Evolutionary conservation across 83 land plant species (phyloP).

Genomic region (Picea abies): DNA sequence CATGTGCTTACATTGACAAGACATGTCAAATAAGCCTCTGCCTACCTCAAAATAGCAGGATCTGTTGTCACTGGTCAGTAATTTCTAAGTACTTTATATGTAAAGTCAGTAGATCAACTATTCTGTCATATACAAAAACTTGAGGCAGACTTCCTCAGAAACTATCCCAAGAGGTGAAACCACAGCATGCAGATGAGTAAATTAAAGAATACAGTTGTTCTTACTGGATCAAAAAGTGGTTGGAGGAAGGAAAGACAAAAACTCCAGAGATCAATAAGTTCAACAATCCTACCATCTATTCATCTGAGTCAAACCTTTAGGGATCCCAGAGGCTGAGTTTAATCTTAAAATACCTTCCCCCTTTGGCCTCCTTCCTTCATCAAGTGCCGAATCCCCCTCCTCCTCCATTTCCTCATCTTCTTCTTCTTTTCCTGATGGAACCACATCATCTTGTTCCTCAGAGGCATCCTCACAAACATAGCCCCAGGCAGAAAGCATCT

Average conservation of each 20-base stretch:
- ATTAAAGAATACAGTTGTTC: conserved; percentile 5
- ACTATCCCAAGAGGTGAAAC: neutral
- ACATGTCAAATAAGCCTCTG: conserved; percentile 6
- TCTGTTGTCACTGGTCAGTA: neutral
- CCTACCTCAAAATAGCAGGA: neutral
- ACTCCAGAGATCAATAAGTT: neutral
- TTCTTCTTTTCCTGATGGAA: conserved; percentile 1
- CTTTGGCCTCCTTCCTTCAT: conserved; percentile 9
- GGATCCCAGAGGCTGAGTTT: neutral
- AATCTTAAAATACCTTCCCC: conserved; percentile 17
- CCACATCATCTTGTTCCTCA: conserved; percentile 12
- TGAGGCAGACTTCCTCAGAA: neutral
- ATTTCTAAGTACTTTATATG: neutral
- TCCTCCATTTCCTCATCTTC: conserved; percentile 5
- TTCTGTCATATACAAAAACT: neutral
- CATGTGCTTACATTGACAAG: neutral
- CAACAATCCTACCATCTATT: conserved; percentile 13
- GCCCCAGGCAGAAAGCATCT: conserved; percentile 3
- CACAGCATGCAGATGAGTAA: neutral
- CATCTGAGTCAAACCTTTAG: conserved; percentile 3
- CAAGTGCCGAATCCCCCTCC: neutral
- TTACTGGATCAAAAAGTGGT: conserved; percentile 1
- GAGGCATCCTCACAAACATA: conserved; percentile 10
- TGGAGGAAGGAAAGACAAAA: neutral
- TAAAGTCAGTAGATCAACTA: neutral